A percentile compares a stretch with the other conserved stretches of the same genome.
Conservation (phyloP, 2,329 filamentous ascomycete species). For the Aspergillus pseudoviridinutans region DNA sequence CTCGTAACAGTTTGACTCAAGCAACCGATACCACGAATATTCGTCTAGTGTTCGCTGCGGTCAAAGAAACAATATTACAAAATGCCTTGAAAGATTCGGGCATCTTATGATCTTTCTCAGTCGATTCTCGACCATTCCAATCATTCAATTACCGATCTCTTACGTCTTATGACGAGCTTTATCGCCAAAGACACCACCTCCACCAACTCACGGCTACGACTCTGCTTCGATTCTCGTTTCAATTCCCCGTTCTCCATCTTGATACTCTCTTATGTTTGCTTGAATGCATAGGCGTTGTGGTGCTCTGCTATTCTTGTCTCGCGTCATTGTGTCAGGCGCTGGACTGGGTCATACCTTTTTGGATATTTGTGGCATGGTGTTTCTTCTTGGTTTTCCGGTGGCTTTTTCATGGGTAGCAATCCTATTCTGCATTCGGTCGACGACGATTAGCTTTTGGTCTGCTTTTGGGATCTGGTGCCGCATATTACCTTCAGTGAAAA, state of each 20-base stretch:
- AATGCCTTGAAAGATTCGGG: slow-evolving; percentile 98
- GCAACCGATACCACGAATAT: slow-evolving; percentile 99
- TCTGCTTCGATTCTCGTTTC: slow-evolving; percentile 13
- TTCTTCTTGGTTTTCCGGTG: slow-evolving; percentile 5
- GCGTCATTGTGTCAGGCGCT: slow-evolving; percentile 18
- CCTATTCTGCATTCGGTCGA: slow-evolving; percentile 15
- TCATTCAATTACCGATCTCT: background rate
- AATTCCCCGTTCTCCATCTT: slow-evolving; percentile 9
- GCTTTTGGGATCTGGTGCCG: slow-evolving; percentile 10
- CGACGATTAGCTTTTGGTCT: slow-evolving; percentile 4
- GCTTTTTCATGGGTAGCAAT: slow-evolving; percentile 8
- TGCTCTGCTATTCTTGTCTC: slow-evolving; percentile 11
- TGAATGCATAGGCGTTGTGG: slow-evolving; percentile 20
- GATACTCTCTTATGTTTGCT: slow-evolving; percentile 12
- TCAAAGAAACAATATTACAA: slow-evolving; percentile 98
- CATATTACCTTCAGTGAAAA: slow-evolving; percentile 14
- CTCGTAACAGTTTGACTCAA: slow-evolving; percentile 76
- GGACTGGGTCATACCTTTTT: slow-evolving; percentile 15
- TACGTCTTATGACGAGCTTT: background rate
- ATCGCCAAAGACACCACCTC: background rate
- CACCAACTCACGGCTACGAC: slow-evolving; percentile 9
- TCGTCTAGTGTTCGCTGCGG: slow-evolving; percentile 92
- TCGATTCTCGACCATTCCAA: background rate
- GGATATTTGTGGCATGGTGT: slow-evolving; percentile 19
- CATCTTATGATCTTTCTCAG: slow-evolving; percentile 59